A percentile compares a stretch with the other conserved stretches of the same genome.
Conservation (phyloP, 805 yeast species). For the Monosporozyma unispora region DNA sequence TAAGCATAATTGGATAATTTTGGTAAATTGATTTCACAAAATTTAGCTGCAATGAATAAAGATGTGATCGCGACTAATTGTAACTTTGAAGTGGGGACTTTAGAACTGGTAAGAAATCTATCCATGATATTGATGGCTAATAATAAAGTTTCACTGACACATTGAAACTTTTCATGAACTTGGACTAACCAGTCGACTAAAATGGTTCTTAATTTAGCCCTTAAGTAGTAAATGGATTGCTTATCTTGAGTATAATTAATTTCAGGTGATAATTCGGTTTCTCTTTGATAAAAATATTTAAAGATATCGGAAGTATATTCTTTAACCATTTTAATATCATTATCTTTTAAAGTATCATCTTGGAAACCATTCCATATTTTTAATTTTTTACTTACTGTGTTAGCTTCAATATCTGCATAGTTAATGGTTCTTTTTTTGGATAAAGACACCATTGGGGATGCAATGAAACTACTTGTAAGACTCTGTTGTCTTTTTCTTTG, state of each 20-base stretch:
- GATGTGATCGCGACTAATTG: conserved; percentile 83
- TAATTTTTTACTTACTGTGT: background rate
- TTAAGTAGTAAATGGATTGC: conserved; percentile 50
- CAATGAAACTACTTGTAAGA: background rate
- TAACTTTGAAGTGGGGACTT: conserved; percentile 65
- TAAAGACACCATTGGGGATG: conserved; percentile 1
- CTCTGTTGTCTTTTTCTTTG: conserved; percentile 3
- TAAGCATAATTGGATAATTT: conserved; percentile 76
- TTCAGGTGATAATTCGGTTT: conserved; percentile 58
- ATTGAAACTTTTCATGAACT: conserved; percentile 73
- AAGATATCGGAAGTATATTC: conserved; percentile 86
- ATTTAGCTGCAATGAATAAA: conserved; percentile 85
- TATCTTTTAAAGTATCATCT: conserved; percentile 48
- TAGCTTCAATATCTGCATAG: background rate
- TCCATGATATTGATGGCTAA: conserved; percentile 82
- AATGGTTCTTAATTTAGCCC: conserved; percentile 77
- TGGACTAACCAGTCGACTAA: conserved; percentile 89
- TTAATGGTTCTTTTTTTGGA: background rate
- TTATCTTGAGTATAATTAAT: conserved; percentile 45
- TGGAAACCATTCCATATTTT: conserved; percentile 28
- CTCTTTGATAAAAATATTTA: conserved; percentile 59
- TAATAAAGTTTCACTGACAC: conserved; percentile 77
- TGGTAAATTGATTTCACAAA: conserved; percentile 85
- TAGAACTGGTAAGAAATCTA: conserved; percentile 66
- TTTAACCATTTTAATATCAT: conserved; percentile 41